A percentile compares a stretch with the other conserved stretches of the same genome.
phyloP scores from a whole-genome alignment of 2,329 filamentous ascomycete species.

The Nothomitra cinnamomea region DNA sequence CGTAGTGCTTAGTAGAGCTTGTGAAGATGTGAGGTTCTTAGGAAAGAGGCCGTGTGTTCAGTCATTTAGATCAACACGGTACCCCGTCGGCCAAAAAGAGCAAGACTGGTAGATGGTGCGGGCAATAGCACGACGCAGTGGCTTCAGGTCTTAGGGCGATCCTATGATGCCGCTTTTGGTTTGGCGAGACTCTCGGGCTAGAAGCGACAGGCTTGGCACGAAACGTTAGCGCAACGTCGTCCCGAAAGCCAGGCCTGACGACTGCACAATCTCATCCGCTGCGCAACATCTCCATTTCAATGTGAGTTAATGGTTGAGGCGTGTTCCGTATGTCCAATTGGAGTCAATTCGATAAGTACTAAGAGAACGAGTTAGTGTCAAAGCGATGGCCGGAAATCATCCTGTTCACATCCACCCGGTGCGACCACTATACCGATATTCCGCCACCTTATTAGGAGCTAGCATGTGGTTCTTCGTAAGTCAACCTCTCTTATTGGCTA shows the following conservation, averaged over 20 bases:
- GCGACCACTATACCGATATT: constrained; percentile 62
- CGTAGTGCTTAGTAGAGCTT: no score
- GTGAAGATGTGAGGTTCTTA: no score
- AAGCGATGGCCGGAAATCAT: constrained; percentile 26
- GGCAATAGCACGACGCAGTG: no score
- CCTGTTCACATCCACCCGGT: constrained; percentile 37
- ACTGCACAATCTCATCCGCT: neutral
- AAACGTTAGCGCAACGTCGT: neutral
- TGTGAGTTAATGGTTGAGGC: neutral
- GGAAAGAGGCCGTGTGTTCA: no score
- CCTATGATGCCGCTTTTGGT: neutral
- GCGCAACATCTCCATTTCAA: neutral
- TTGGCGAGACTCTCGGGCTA: neutral
- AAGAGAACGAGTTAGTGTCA: no score
- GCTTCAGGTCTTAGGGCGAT: neutral
- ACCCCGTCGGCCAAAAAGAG: no score
- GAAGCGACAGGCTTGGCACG: neutral
- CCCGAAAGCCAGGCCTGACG: neutral
- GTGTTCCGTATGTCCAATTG: no score
- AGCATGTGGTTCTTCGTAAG: constrained; percentile 99
- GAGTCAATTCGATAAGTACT: no score
- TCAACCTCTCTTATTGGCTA: constrained; percentile 11
- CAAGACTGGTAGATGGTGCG: no score
- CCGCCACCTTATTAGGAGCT: constrained; percentile 73
- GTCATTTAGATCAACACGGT: no score